phyloP scores from a whole-genome alignment of 2,329 filamentous ascomycete genomes.

The Ciborinia camelliae region DNA sequence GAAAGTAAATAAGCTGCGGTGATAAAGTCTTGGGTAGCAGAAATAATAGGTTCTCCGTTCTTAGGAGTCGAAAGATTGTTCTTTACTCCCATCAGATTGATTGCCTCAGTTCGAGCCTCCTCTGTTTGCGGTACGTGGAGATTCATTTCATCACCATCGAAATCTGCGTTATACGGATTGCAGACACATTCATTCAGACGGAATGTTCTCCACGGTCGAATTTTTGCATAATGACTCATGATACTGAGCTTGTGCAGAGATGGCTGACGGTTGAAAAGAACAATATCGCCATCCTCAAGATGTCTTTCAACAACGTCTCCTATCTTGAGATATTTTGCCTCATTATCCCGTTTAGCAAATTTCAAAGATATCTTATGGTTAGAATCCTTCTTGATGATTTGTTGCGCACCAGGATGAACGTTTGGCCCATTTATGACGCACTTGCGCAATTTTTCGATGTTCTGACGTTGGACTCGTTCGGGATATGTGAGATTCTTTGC shows the following conservation, averaged over 20 bases:
- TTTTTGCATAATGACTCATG: conserved; percentile 89
- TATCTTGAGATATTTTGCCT: conserved; percentile 71
- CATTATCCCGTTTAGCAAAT: conserved; percentile 66
- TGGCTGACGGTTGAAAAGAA: conserved; percentile 96
- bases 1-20: conserved; percentile 89
- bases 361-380: conserved; percentile 71
- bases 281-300: conserved; percentile 90
- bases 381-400: conserved; percentile 67
- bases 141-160: conserved; percentile 99
- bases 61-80: conserved; percentile 94
- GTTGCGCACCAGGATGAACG: conserved; percentile 85
- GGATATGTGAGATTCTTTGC: conserved; percentile 96
- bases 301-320: conserved; percentile 94
- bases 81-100: conserved; percentile 96
- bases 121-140: conserved; percentile 96
- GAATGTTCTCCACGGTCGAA: conserved; percentile 93
- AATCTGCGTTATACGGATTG: conserved; percentile 97
- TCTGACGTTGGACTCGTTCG: conserved; percentile 79
- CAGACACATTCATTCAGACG: conserved; percentile 97
- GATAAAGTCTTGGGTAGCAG: conserved; percentile 99
- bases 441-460: conserved; percentile 74
- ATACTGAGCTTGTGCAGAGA: conserved; percentile 99
- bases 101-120: conserved; percentile 91
- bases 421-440: conserved; percentile 73
- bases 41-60: conserved; percentile 96